phyloP scores from a whole-genome alignment of 2,329 filamentous ascomycete genomes.

The Chrysosporium keratinophilum region DNA sequence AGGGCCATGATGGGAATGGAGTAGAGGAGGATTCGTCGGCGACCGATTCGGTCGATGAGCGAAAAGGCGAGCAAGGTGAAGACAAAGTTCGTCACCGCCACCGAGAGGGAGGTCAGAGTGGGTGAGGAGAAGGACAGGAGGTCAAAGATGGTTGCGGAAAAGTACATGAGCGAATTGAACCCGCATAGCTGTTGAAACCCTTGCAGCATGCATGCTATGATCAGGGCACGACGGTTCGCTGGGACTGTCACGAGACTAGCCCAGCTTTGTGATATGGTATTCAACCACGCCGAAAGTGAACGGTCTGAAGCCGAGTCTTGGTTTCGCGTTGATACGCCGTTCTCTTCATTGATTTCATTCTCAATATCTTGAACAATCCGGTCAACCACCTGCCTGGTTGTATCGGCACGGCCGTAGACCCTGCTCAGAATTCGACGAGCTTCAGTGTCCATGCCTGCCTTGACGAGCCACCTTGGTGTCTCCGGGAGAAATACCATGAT shows the following conservation, averaged over 20 bases:
- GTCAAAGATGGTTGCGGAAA: slow-evolving; percentile 70
- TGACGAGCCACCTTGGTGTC: slow-evolving; percentile 78
- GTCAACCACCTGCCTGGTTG: slow-evolving; percentile 43
- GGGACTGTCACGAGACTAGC: slow-evolving; percentile 30
- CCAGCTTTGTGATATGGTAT: slow-evolving; percentile 1
- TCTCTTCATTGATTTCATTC: slow-evolving; percentile 61
- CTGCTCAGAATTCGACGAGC: slow-evolving; percentile 56
- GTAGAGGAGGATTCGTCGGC: slow-evolving; percentile 67
- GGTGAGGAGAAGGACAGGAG: slow-evolving; percentile 68
- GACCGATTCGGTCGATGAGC: slow-evolving; percentile 68
- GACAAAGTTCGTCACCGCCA: slow-evolving; percentile 72
- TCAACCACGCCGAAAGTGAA: neutral
- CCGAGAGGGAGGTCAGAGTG: slow-evolving; percentile 66
- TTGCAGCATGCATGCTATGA: slow-evolving; percentile 78
- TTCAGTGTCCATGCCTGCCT: slow-evolving; percentile 49
- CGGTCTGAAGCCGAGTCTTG: slow-evolving; percentile 14
- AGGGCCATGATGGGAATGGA: slow-evolving; percentile 76
- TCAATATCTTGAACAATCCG: slow-evolving; percentile 59
- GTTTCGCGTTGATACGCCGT: slow-evolving; percentile 34
- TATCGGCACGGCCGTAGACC: slow-evolving; percentile 47
- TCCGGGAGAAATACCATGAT: slow-evolving; percentile 70
- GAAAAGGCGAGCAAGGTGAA: slow-evolving; percentile 67
- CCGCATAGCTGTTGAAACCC: slow-evolving; percentile 80
- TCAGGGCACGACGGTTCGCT: slow-evolving; percentile 56
- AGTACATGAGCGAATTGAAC: slow-evolving; percentile 91